These are phyloP conservation scores for Salvia miltiorrhiza DNA, from an alignment of 257 asterid genomes.

Conservation along the genomic window DNA sequence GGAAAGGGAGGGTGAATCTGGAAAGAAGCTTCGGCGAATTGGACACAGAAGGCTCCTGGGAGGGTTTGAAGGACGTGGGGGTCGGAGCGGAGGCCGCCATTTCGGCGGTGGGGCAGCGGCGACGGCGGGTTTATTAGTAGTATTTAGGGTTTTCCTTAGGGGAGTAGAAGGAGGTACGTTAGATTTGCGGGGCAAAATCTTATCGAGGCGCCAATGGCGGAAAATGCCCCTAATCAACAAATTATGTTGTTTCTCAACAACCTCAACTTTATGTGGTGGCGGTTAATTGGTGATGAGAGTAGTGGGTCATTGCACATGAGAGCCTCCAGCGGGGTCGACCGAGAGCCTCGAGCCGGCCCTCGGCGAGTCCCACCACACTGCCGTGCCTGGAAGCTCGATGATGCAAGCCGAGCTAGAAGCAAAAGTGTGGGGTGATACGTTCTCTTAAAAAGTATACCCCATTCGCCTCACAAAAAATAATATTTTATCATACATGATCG, in stretches of 20 bases:
- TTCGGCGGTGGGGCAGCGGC: conserved; percentile 3
- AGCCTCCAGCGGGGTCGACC: too few relatives aligned
- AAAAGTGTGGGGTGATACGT: too few relatives aligned
- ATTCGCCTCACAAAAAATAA: too few relatives aligned
- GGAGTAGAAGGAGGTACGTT: neutral
- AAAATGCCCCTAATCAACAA: neutral
- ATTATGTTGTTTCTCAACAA: too few relatives aligned
- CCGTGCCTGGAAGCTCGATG: too few relatives aligned
- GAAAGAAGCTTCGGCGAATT: conserved; percentile 18
- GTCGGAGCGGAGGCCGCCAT: conserved; percentile 40
- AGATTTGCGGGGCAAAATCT: neutral
- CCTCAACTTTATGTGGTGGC: neutral
- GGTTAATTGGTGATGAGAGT: neutral
- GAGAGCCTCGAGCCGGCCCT: too few relatives aligned
- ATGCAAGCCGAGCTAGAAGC: too few relatives aligned
- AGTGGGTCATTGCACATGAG: too few relatives aligned
- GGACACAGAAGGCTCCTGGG: neutral
- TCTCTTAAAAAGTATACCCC: too few relatives aligned
- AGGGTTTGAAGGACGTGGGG: conserved; percentile 25
- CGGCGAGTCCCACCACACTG: too few relatives aligned
- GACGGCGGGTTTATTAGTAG: neutral
- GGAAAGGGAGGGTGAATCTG: conserved; percentile 19
- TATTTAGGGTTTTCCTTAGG: neutral
- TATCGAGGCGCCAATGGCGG: neutral
- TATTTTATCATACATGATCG: too few relatives aligned